Base-by-base conservation (phyloP, 2,329 filamentous ascomycete genomes). In the Xylogone sp. region DNA sequence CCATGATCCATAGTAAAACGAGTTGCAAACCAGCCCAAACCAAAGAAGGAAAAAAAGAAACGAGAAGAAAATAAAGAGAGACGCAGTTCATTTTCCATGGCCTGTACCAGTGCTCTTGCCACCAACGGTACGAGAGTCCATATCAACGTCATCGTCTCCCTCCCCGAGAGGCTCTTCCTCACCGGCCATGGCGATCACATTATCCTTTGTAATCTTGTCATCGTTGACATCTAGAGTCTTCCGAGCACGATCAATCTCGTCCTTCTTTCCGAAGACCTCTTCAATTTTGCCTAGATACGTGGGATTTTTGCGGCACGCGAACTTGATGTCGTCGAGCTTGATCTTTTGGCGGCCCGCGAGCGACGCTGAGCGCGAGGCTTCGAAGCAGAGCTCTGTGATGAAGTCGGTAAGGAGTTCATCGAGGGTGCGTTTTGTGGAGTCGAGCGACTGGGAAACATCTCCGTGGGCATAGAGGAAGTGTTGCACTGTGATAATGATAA, bases 381-480 rank as follows among this genome's bases (percentile, higher is more conserved):
- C 87, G 74, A 96, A 94, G 71, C 89, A 93, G 50, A 94, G 86
- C 68, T 94, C 90, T 67, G 96, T 90, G 68, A 97, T 90, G 76
- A 96, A 97, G 75, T 97, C 94, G 56, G 92, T 96, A 55, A 96
- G 83, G 61, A 97, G 93, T 73, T 97, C 92, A 75, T 97, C 94
- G 47, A 97, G 85, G 48, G 93, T 82, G 55, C 88, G 85, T 54
- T 96, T 80, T 9, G 92, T 97, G 66, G 91, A 84, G 18, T 88
- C 85, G 21, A 97, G 84, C 1, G 91, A 89, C 50, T 87, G 78
- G 53, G 81, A 77, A 51, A 87, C 82, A 70, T 95, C 90, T 67
- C 90, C 91, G 67, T 89, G 88, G 53, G 87, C 88, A 69, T 84
- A 88, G 66, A 94, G 85, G 53, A 93, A 82, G 60, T 85, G 80